phyloP scores from a whole-genome alignment of 768 basidiomycete genomes.

The Tulasnella sp. region DNA sequence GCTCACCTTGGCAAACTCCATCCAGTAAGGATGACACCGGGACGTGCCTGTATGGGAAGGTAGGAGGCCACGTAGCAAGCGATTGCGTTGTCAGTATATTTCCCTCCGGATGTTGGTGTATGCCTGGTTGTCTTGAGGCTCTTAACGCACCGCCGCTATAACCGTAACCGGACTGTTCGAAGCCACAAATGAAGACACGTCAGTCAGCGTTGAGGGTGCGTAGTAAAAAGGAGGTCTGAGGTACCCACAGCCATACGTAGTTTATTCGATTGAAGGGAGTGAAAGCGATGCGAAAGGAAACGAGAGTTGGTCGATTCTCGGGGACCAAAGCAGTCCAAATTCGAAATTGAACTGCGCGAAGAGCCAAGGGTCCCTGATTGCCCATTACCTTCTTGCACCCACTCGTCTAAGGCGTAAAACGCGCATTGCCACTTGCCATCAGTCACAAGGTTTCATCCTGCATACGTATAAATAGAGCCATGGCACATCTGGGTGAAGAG shows the following conservation, averaged over 20 bases:
- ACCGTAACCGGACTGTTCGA: constrained; percentile 54
- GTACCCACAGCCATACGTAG: constrained; percentile 8
- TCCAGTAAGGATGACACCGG: constrained; percentile 88
- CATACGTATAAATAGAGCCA: not conserved
- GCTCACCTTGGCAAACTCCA: constrained; percentile 69
- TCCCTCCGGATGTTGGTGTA: not conserved
- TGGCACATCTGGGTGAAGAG: constrained; percentile 31
- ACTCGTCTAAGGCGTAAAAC: not conserved
- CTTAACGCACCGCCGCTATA: constrained; percentile 47
- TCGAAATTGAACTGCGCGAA: not conserved
- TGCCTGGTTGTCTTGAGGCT: not conserved
- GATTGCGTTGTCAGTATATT: not conserved
- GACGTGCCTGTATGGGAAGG: constrained; percentile 51
- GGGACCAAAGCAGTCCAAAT: not conserved
- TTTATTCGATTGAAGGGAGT: not conserved
- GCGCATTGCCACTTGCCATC: not conserved
- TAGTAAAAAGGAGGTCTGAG: not conserved
- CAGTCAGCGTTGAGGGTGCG: not conserved
- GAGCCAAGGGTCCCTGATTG: not conserved
- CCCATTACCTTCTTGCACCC: not conserved
- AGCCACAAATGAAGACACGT: not conserved
- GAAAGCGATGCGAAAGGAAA: not conserved
- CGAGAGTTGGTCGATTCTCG: not conserved
- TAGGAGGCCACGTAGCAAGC: not conserved
- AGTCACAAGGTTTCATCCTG: not conserved